A percentile compares a stretch with the other conserved stretches of the same genome.
phyloP scores from a whole-genome alignment of 306 rosid genomes.

The Begonia loranthoides region DNA sequence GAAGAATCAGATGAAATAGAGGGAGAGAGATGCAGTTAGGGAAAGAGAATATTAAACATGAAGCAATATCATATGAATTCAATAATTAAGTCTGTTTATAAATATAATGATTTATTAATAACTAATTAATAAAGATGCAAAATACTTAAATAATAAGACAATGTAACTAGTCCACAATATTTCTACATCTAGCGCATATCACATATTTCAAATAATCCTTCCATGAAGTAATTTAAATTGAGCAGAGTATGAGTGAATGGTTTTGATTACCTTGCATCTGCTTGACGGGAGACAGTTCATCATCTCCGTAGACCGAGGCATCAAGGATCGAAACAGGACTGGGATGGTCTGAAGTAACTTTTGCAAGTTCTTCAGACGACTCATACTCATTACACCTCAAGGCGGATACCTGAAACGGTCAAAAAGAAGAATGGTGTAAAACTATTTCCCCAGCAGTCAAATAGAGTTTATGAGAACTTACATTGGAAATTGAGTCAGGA shows the following conservation, averaged over 20 bases:
- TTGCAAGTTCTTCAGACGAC: conserved; percentile 39
- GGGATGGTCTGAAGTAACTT: conserved; percentile 51
- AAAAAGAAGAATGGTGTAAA: background rate
- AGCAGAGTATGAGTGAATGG: conserved; percentile 15
- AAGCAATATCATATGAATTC: too few relatives aligned
- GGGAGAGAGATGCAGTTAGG: too few relatives aligned
- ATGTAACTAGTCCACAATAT: too few relatives aligned
- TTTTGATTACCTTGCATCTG: conserved; percentile 21
- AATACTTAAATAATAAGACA: too few relatives aligned
- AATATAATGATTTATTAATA: too few relatives aligned
- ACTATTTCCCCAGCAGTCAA: background rate
- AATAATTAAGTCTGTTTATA: too few relatives aligned
- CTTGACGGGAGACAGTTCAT: conserved; percentile 42
- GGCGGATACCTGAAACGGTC: conserved; percentile 35
- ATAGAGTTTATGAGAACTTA: background rate
- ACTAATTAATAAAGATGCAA: too few relatives aligned
- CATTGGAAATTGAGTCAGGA: conserved; percentile 41
- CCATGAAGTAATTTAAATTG: too few relatives aligned
- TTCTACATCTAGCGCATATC: too few relatives aligned
- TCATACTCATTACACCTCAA: conserved; percentile 40
- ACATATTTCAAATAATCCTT: too few relatives aligned
- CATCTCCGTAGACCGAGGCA: conserved; percentile 43
- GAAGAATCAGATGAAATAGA: too few relatives aligned
- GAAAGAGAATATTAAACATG: too few relatives aligned
- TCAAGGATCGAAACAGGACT: conserved; percentile 87